A percentile compares a stretch with the other conserved stretches of the same genome.
Evolutionary conservation across 495 filamentous ascomycete species (phyloP).

Genomic region (Ramalina intermedia): DNA sequence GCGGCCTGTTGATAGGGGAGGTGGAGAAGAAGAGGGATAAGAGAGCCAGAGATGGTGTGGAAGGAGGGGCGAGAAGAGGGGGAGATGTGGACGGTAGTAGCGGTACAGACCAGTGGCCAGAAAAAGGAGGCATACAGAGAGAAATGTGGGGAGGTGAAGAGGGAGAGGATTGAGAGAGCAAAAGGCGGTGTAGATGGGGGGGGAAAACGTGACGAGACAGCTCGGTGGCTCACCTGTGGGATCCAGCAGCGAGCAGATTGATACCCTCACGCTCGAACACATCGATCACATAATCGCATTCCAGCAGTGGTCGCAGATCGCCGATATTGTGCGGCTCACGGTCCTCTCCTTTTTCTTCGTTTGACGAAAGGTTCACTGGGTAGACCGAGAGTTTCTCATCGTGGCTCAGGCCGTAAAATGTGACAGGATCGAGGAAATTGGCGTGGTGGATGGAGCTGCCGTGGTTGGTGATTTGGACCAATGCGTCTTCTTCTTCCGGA

Average conservation of each 20-base stretch:
- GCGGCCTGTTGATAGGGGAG: no score
- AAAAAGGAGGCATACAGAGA: no score
- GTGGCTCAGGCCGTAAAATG: conserved; percentile 63
- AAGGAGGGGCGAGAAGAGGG: no score
- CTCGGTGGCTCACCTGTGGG: conserved; percentile 31
- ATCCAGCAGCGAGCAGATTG: conserved; percentile 46
- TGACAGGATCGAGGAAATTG: conserved; percentile 54
- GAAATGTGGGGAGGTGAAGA: background rate
- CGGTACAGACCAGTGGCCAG: background rate
- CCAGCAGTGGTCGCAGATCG: conserved; percentile 55
- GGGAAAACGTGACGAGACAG: no score
- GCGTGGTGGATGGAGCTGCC: conserved; percentile 68
- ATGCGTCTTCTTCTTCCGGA: conserved; percentile 70
- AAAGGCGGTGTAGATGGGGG: no score
- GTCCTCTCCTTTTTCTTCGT: conserved; percentile 9
- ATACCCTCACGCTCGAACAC: conserved; percentile 29
- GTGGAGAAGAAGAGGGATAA: no score
- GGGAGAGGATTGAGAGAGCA: background rate
- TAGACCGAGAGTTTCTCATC: conserved; percentile 74
- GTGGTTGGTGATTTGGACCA: conserved; percentile 80
- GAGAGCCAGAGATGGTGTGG: no score
- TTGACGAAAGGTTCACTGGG: conserved; percentile 40
- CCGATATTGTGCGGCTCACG: conserved; percentile 47
- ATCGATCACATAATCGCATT: conserved; percentile 73
- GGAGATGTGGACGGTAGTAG: background rate